Conservation (phyloP, 1,139 yeast genomes). For the Magnusiomyces fungicola region DNA sequence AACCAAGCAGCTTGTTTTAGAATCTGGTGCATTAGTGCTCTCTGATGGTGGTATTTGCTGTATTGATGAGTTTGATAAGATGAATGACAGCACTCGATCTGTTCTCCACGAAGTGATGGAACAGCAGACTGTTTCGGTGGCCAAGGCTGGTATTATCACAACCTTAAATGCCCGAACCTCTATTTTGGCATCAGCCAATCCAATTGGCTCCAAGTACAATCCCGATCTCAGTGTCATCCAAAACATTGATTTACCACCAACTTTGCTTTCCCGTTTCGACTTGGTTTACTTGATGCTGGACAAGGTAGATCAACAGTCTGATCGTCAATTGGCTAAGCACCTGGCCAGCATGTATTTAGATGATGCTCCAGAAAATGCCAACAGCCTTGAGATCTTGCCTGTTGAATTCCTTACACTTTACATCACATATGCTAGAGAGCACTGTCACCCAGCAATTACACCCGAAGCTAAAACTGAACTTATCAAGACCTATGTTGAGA, state of each 20-base stretch:
- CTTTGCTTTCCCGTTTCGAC: slow-evolving; percentile 88
- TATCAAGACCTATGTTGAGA: slow-evolving; percentile 84
- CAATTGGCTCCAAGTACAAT: slow-evolving; percentile 93
- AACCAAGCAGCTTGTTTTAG: slow-evolving; percentile 85
- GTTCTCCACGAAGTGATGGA: slow-evolving; percentile 99
- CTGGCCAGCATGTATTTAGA: slow-evolving; percentile 88
- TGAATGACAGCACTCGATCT: slow-evolving; percentile 90
- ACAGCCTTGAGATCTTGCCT: slow-evolving; percentile 62
- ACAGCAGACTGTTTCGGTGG: slow-evolving; percentile 95
- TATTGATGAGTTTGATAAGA: slow-evolving; percentile 96
- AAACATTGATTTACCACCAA: slow-evolving; percentile 94
- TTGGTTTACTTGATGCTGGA: slow-evolving; percentile 86
- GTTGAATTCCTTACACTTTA: slow-evolving; percentile 81
- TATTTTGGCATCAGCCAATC: slow-evolving; percentile 92
- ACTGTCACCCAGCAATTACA: slow-evolving; percentile 68
- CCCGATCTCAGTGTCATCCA: slow-evolving; percentile 90
- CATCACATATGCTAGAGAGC: slow-evolving; percentile 86
- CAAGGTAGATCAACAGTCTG: slow-evolving; percentile 80
- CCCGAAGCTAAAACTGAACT: slow-evolving; percentile 77
- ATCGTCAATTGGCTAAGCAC: slow-evolving; percentile 82
- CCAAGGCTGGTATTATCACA: slow-evolving; percentile 96
- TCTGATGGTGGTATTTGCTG: slow-evolving; percentile 99
- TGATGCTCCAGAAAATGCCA: slow-evolving; percentile 70
- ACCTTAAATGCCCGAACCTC: slow-evolving; percentile 95
- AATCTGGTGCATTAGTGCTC: slow-evolving; percentile 91